These are phyloP conservation scores for Cyberlindnera lachancei DNA, from an alignment of 805 yeast species.

Conservation along the genomic window DNA sequence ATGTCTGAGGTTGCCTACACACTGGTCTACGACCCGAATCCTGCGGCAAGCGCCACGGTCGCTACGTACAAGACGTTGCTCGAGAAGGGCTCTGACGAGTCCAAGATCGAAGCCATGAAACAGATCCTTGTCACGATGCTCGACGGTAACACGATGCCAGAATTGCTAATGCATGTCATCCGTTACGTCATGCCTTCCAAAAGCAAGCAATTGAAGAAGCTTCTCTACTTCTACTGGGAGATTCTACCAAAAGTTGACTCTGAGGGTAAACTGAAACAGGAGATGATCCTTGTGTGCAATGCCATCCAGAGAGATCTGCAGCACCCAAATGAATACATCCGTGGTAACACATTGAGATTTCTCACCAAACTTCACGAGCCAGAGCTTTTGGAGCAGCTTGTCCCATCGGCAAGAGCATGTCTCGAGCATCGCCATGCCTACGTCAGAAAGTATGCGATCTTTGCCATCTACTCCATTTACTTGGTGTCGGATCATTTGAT, in stretches of 20 bases:
- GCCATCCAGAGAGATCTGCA: conserved; percentile 96
- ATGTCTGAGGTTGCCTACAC: conserved; percentile 54
- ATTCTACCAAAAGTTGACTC: conserved; percentile 86
- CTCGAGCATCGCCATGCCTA: conserved; percentile 96
- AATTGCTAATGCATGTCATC: conserved; percentile 90
- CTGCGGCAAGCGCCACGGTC: conserved; percentile 50
- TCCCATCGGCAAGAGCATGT: conserved; percentile 86
- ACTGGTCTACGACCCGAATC: conserved; percentile 68
- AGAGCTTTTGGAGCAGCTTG: conserved; percentile 90
- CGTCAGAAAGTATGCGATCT: conserved; percentile 93
- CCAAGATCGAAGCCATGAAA: conserved; percentile 85
- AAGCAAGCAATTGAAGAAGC: conserved; percentile 83
- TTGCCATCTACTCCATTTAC: conserved; percentile 79
- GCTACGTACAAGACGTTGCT: conserved; percentile 69
- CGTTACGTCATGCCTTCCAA: conserved; percentile 96
- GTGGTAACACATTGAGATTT: conserved; percentile 93
- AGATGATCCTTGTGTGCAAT: conserved; percentile 97
- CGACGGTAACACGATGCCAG: conserved; percentile 90
- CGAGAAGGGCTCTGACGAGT: conserved; percentile 86
- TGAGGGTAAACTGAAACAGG: conserved; percentile 91
- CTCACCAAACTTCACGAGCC: conserved; percentile 86
- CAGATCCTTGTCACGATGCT: conserved; percentile 78
- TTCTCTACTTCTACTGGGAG: conserved; percentile 95
- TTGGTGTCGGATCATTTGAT: conserved; percentile 77
- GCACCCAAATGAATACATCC: conserved; percentile 94